These are phyloP conservation scores for Psilocybe subaeruginosa DNA, from an alignment of 768 basidiomycete species.

Conservation along the genomic window DNA sequence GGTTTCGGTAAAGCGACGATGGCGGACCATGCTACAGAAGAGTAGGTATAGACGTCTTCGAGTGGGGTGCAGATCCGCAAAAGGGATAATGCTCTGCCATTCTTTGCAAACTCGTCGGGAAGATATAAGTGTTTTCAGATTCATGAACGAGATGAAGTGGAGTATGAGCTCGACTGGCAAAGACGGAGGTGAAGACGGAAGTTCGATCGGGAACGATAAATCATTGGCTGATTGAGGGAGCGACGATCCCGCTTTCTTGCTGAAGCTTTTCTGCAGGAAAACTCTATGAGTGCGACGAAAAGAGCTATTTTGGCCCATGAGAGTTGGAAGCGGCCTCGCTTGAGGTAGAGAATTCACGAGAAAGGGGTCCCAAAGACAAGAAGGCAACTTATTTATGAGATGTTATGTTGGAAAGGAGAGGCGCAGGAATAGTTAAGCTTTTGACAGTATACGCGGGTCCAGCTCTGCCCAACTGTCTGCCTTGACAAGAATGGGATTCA, in stretches of 20 bases:
- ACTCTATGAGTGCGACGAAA: no score
- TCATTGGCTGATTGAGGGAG: no score
- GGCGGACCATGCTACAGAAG: background rate
- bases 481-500: no score
- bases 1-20: background rate
- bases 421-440: no score
- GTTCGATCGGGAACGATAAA: background rate
- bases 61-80: background rate
- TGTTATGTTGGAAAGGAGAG: no score
- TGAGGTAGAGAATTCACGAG: no score
- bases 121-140: background rate
- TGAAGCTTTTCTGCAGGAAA: no score
- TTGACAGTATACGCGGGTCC: no score
- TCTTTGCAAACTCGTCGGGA: background rate
- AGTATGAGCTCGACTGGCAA: background rate
- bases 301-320: no score
- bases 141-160: background rate
- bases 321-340: no score
- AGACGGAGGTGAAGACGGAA: background rate
- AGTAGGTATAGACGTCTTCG: background rate
- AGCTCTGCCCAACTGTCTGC: background rate
- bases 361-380: no score
- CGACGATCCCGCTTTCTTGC: background rate
- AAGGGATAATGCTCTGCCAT: background rate
- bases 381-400: no score